Percentiles rank a stretch among this genome's conserved stretches.
Evolutionary conservation across 805 yeast species (phyloP).

Genomic region (Candida manassasensis): DNA sequence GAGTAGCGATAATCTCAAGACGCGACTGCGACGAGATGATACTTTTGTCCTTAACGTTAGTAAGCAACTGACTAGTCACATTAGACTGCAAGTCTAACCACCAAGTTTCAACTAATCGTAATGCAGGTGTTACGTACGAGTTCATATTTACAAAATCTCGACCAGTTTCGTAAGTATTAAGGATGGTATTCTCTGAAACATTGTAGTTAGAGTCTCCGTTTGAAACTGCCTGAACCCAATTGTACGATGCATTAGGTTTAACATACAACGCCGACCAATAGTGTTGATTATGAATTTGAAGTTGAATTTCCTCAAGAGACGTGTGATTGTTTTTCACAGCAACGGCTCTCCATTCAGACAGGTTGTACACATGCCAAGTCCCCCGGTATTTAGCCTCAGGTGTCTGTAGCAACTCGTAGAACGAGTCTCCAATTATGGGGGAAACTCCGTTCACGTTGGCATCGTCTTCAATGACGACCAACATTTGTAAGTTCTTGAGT

Average conservation of each 20-base stretch:
- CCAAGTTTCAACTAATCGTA: constrained; percentile 30
- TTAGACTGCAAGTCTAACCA: constrained; percentile 24
- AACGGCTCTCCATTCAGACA: constrained; percentile 20
- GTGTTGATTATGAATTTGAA: constrained; percentile 47
- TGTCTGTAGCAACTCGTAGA: constrained; percentile 22
- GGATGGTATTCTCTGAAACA: constrained; percentile 26
- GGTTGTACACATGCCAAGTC: constrained; percentile 33
- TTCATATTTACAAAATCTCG: constrained; percentile 52
- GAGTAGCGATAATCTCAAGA: constrained; percentile 21
- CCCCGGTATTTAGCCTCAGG: constrained; percentile 21
- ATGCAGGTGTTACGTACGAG: constrained; percentile 36
- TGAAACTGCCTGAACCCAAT: constrained; percentile 36
- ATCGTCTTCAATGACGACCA: constrained; percentile 37
- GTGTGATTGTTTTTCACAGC: constrained; percentile 25
- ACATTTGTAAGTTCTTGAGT: constrained; percentile 27
- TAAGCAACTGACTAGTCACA: constrained; percentile 18
- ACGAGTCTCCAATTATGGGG: constrained; percentile 49
- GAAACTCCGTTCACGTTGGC: constrained; percentile 15
- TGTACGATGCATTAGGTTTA: constrained; percentile 40
- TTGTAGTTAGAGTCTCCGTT: constrained; percentile 25
- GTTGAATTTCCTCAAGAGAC: constrained; percentile 34
- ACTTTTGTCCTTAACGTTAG: constrained; percentile 5
- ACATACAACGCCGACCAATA: constrained; percentile 65
- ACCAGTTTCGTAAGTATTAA: constrained; percentile 55
- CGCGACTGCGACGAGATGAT: constrained; percentile 6